Evolutionary conservation across 2,329 filamentous ascomycete genomes (phyloP).

Genomic region (Fusarium sp.): DNA sequence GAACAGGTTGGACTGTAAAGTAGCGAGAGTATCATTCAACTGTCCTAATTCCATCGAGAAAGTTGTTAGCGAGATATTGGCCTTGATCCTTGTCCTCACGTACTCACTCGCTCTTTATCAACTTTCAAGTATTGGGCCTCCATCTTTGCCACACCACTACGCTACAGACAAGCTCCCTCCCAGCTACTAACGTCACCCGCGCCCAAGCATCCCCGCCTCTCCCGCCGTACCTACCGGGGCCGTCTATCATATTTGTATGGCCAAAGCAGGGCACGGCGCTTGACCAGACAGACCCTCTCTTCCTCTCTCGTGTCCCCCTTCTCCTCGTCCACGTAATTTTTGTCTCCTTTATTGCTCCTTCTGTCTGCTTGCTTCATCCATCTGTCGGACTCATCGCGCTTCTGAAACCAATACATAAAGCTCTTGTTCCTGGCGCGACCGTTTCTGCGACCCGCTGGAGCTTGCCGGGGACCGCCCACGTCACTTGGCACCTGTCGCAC

Average conservation of each 20-base stretch:
- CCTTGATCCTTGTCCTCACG: slow-evolving; percentile 2
- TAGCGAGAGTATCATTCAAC: not conserved
- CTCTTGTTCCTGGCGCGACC: slow-evolving; percentile 43
- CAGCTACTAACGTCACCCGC: slow-evolving; percentile 6
- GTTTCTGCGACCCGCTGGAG: slow-evolving; percentile 47
- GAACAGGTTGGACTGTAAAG: not conserved
- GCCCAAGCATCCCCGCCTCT: not conserved
- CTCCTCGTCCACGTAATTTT: not conserved
- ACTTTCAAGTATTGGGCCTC: not conserved
- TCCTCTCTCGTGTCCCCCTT: slow-evolving; percentile 1
- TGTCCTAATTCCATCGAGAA: not conserved
- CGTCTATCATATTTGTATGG: slow-evolving; percentile 2
- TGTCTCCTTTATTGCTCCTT: slow-evolving; percentile 7
- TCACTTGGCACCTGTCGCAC: slow-evolving; percentile 12
- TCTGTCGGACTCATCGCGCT: not conserved
- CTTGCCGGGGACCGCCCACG: slow-evolving; percentile 28
- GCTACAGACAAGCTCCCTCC: slow-evolving; percentile 18
- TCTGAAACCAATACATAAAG: slow-evolving; percentile 7
- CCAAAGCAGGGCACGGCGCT: slow-evolving; percentile 19
- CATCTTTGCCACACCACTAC: not conserved
- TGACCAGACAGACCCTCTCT: slow-evolving; percentile 28
- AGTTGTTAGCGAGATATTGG: not conserved
- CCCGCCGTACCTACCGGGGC: not conserved
- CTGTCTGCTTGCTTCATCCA: not conserved
- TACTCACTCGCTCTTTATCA: not conserved